A percentile compares a stretch with the other conserved stretches of the same genome.
Conservation (phyloP, 139 green algal species). For the Tetradesmus lagerheimii region DNA sequence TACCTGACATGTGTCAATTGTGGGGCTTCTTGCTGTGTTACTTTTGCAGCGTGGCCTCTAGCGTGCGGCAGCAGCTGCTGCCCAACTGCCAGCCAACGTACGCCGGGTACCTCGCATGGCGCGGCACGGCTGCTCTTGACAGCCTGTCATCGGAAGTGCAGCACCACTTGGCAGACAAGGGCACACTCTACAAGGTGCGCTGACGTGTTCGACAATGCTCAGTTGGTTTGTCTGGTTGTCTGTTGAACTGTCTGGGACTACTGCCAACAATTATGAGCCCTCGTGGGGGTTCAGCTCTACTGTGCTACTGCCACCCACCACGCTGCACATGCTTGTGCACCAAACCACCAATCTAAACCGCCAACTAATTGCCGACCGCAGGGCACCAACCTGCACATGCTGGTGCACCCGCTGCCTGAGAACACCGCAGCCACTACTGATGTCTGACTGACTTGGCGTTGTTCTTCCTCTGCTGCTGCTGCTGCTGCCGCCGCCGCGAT, state of each 20-base stretch:
- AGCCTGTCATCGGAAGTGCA: conserved; percentile 26
- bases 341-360: too few species aligned
- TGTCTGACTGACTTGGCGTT: not conserved
- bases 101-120: conserved; percentile 39
- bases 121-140: not conserved
- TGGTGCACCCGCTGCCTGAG: too few species aligned
- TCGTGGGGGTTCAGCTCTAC: too few species aligned
- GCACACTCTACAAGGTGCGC: conserved; percentile 40
- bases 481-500: not conserved
- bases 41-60: not conserved
- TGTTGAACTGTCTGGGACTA: too few species aligned
- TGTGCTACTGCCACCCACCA: not conserved
- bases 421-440: not conserved
- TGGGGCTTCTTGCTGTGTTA: not conserved
- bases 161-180: conserved; percentile 18
- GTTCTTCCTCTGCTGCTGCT: not conserved
- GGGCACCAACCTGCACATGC: conserved; percentile 39
- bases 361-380: not conserved
- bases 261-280: too few species aligned
- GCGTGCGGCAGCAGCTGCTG: conserved; percentile 10
- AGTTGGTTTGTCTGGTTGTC: not conserved
- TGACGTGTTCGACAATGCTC: not conserved
- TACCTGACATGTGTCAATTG: not conserved
- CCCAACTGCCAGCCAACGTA: conserved; percentile 37
- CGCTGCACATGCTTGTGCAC: conserved; percentile 19